A percentile compares a stretch with the other conserved stretches of the same genome.
phyloP scores from a whole-genome alignment of 768 basidiomycete genomes.

The Leccinum fibrillosum region DNA sequence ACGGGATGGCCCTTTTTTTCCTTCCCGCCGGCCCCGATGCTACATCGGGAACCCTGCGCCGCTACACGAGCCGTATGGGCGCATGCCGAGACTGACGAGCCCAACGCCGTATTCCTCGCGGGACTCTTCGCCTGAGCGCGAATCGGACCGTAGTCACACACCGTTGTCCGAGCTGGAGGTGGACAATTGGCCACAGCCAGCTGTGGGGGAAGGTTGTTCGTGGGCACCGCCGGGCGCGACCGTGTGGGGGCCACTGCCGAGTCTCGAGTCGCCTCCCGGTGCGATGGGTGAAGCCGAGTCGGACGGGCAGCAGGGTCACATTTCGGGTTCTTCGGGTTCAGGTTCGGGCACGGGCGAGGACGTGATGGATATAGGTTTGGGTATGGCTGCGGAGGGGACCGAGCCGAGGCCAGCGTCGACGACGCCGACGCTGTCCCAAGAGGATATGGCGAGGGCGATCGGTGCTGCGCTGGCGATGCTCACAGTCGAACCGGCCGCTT shows the following conservation, averaged over 20 bases:
- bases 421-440: slow-evolving; percentile 15
- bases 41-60: slow-evolving; percentile 18
- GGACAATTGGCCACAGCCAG: slow-evolving; percentile 30
- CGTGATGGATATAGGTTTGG: not conserved
- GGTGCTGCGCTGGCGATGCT: slow-evolving; percentile 20
- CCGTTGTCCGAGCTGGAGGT: slow-evolving; percentile 9
- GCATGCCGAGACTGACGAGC: slow-evolving; percentile 13
- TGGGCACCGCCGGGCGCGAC: slow-evolving; percentile 17
- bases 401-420: not conserved
- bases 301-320: not conserved
- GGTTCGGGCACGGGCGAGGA: not conserved
- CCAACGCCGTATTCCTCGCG: not conserved
- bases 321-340: not conserved
- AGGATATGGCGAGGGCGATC: slow-evolving; percentile 25
- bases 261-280: not conserved
- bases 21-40: slow-evolving; percentile 6
- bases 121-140: not conserved
- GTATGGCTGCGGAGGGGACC: not conserved
- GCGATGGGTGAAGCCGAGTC: not conserved
- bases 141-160: slow-evolving; percentile 13
- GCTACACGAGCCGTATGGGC: slow-evolving; percentile 19
- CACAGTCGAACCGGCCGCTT: not conserved
- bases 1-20: not conserved
- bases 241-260: not conserved
- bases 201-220: slow-evolving; percentile 29